These are phyloP conservation scores for Ganoderma sp. DNA, from an alignment of 1,284 basidiomycete genomes.

Conservation along the genomic window DNA sequence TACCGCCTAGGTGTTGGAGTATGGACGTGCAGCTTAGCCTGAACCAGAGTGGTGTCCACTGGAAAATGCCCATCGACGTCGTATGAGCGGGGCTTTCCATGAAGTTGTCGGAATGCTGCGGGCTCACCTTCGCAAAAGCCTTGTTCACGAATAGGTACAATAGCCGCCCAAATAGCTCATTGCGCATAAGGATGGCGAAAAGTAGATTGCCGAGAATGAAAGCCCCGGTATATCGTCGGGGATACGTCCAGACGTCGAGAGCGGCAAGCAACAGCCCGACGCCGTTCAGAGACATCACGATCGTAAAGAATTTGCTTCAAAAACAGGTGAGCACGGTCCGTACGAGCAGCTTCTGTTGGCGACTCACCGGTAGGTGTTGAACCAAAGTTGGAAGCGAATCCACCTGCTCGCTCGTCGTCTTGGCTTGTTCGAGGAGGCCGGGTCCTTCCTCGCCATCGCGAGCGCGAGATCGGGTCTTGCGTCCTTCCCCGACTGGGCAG, in stretches of 20 bases:
- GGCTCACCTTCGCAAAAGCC: slow-evolving; percentile 64
- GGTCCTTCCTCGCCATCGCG: slow-evolving; percentile 32
- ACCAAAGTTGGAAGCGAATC: slow-evolving; percentile 64
- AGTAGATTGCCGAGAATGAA: slow-evolving; percentile 61
- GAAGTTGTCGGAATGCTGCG: not conserved
- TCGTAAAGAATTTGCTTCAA: slow-evolving; percentile 63
- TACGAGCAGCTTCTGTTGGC: not conserved
- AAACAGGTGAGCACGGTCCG: slow-evolving; percentile 8
- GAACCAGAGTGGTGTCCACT: slow-evolving; percentile 72
- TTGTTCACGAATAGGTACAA: slow-evolving; percentile 64
- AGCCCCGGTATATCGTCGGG: slow-evolving; percentile 61
- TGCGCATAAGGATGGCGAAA: slow-evolving; percentile 50
- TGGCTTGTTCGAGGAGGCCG: slow-evolving; percentile 31
- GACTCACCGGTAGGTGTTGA: slow-evolving; percentile 66
- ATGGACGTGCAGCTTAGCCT: slow-evolving; percentile 65
- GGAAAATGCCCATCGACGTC: not conserved
- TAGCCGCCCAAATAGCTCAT: slow-evolving; percentile 64
- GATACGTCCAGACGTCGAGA: slow-evolving; percentile 60
- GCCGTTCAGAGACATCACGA: slow-evolving; percentile 58
- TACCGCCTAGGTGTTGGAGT: slow-evolving; percentile 71
- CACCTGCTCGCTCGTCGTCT: slow-evolving; percentile 45
- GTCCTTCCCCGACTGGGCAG: slow-evolving; percentile 27
- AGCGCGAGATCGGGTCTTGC: slow-evolving; percentile 27
- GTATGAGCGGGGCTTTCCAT: not conserved
- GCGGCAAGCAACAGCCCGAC: slow-evolving; percentile 57